These are phyloP conservation scores for Asparagopsis taxiformis DNA, from an alignment of 31 red algal species.

Conservation along the genomic window DNA sequence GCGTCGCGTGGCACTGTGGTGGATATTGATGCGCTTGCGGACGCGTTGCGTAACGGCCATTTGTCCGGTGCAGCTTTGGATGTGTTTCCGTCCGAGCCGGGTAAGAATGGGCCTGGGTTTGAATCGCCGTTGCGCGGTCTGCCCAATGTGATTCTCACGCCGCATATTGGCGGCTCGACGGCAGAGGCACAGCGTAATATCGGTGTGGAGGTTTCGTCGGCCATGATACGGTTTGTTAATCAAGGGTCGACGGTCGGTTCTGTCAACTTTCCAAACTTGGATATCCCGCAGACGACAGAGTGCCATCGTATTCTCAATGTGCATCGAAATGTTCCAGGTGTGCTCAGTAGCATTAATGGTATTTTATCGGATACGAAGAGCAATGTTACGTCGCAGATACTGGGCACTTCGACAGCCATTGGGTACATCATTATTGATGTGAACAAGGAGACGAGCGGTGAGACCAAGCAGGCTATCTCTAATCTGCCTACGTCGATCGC, in stretches of 20 bases:
- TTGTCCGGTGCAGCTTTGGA: conserved; percentile 81
- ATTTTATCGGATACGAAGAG: conserved; percentile 74
- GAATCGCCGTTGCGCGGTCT: conserved; percentile 63
- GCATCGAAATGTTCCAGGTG: conserved; percentile 87
- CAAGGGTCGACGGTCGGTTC: conserved; percentile 69
- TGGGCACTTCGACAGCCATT: conserved; percentile 78
- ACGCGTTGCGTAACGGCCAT: conserved; percentile 62
- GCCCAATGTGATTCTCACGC: conserved; percentile 84
- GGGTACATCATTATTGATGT: conserved; percentile 96
- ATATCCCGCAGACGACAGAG: conserved; percentile 58
- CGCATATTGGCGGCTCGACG: conserved; percentile 89
- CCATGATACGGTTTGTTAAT: conserved; percentile 72
- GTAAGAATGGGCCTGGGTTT: conserved; percentile 89
- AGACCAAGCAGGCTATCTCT: conserved; percentile 81
- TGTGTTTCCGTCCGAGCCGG: conserved; percentile 83
- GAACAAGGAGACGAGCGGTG: conserved; percentile 83
- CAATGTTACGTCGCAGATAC: conserved; percentile 86
- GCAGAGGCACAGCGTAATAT: conserved; percentile 88
- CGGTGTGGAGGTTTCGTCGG: conserved; percentile 78
- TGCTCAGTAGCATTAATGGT: conserved; percentile 83
- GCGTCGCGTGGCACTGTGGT: conserved; percentile 91
- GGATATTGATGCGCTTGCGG: conserved; percentile 76
- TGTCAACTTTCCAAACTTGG: conserved; percentile 94
- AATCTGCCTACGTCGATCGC: conserved; percentile 69
- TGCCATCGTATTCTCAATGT: conserved; percentile 88